Evolutionary conservation across 768 basidiomycete genomes (phyloP), one percentile per base, ranked within the genome.

Genomic region (Pisolithus marmoratus): DNA sequence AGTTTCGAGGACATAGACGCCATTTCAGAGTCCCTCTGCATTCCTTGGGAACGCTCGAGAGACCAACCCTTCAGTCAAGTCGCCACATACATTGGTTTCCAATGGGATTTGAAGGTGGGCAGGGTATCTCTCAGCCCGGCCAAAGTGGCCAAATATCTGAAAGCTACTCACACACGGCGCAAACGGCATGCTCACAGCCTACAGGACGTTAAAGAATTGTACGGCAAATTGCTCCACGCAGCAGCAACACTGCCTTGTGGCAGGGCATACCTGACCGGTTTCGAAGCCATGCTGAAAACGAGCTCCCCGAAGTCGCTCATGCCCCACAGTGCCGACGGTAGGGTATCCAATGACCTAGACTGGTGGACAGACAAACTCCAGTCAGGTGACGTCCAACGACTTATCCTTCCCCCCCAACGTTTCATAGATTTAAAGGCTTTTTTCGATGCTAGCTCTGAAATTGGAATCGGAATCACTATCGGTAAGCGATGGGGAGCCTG

Each of bases 221-320:
- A 53, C n/a, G 46, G 46, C n/a, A 53, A 53, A 48, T 22, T 53
- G 6, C 47, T 53, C 2, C 52, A 53, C 31, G 46, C 38, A 4
- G 24, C 20, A 15, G 5, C 47, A 38, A 36, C 75, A 6, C 38
- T 72, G 14, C 65, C n/a, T n/a, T n/a, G n/a, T n/a, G n/a, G n/a
- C n/a, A n/a, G n/a, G n/a, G n/a, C n/a, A n/a, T n/a, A n/a, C 69
- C 66, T 78, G 55, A 74, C 70, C 51, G 46, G 45, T 20, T 53
- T 78, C 53, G 73, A 77, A 56, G 20, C 62, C 56, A 68, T 75
- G 59, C 51, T 77, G 5, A 60, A 57, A 5, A 40, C 60, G 4
- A 68, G 58, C 52, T 14, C 48, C 46, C n/a, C 67, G 24, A 31
- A 55, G 59, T 72, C 72, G 48, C 68, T 69, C 63, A 40, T 56